A percentile compares a stretch with the other conserved stretches of the same genome.
Evolutionary conservation across 257 asterid species (phyloP).

Genomic region (Fraxinus excelsior): DNA sequence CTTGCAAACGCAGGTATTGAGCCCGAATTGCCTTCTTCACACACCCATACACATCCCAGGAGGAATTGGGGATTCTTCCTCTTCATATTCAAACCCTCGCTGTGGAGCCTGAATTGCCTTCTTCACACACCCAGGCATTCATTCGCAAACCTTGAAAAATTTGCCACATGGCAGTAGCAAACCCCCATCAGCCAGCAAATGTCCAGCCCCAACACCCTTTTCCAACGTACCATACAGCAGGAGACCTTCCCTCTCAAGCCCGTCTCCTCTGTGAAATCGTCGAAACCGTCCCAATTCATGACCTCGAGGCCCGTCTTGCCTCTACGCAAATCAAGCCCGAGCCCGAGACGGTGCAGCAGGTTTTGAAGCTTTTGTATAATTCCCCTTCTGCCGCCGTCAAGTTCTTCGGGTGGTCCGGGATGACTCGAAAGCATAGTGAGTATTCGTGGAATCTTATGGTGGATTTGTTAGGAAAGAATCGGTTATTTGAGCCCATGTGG

Average conservation of each 20-base stretch:
- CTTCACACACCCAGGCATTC: background rate
- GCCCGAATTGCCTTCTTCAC: background rate
- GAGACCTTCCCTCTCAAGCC: constrained; percentile 40
- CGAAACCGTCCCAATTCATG: constrained; percentile 37
- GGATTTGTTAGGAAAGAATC: constrained; percentile 70
- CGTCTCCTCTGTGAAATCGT: constrained; percentile 55
- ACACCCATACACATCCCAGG: background rate
- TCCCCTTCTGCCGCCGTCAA: constrained; percentile 56
- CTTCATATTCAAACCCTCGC: background rate
- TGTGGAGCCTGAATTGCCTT: background rate
- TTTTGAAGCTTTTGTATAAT: constrained; percentile 53
- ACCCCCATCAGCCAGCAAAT: constrained; percentile 13
- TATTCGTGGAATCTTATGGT: constrained; percentile 72
- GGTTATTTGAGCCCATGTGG: constrained; percentile 76
- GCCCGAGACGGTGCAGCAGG: constrained; percentile 56
- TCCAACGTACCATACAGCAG: constrained; percentile 40
- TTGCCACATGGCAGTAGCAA: constrained; percentile 38
- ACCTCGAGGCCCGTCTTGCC: constrained; percentile 52
- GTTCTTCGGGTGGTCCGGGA: constrained; percentile 73
- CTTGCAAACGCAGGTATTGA: background rate
- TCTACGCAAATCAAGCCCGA: constrained; percentile 46
- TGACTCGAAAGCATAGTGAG: constrained; percentile 42
- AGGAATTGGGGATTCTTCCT: no score
- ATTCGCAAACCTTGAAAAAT: background rate
- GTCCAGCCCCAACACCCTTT: constrained; percentile 18